Conservation (phyloP, 1,284 basidiomycete genomes). For the Papiliotrema terrestris region DNA sequence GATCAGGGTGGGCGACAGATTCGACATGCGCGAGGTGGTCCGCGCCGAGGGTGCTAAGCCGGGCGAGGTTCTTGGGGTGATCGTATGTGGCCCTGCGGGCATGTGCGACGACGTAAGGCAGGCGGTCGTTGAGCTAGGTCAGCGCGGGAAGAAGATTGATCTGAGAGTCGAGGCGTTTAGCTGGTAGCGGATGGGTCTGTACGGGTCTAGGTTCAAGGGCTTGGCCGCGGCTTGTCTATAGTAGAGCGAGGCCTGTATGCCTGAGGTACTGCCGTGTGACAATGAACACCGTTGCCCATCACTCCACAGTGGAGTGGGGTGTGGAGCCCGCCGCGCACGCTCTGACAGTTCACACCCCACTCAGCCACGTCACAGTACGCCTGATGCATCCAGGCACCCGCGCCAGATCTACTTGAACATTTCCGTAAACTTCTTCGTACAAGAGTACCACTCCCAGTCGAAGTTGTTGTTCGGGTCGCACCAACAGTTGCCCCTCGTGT, state of each 20-base stretch:
- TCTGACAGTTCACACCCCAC: too few species aligned
- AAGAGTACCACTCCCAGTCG: constrained; percentile 48
- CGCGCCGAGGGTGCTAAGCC: constrained; percentile 4
- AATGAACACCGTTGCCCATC: too few species aligned
- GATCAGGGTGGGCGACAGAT: constrained; percentile 4
- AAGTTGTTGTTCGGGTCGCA: constrained; percentile 48
- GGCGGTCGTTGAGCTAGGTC: constrained; percentile 3
- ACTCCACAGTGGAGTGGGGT: too few species aligned
- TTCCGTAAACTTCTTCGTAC: constrained; percentile 34
- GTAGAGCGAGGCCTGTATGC: too few species aligned
- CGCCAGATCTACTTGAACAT: constrained; percentile 17
- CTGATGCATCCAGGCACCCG: not conserved
- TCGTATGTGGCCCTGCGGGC: constrained; percentile 10
- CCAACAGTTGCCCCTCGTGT: constrained; percentile 44
- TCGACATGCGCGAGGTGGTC: constrained; percentile 5
- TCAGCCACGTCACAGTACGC: not conserved
- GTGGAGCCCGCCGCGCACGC: too few species aligned
- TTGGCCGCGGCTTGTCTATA: too few species aligned
- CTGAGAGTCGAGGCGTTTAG: constrained; percentile 11
- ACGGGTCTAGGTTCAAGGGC: too few species aligned
- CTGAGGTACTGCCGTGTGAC: too few species aligned
- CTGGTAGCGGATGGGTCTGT: not conserved
- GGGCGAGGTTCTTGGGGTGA: constrained; percentile 7
- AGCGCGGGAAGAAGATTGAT: constrained; percentile 6
- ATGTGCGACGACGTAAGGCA: constrained; percentile 14